Percentiles rank a stretch among this genome's conserved stretches.
These are phyloP conservation scores for Cladobotryum protrusum DNA, from an alignment of 2,329 filamentous ascomycete species.

Conservation along the genomic window DNA sequence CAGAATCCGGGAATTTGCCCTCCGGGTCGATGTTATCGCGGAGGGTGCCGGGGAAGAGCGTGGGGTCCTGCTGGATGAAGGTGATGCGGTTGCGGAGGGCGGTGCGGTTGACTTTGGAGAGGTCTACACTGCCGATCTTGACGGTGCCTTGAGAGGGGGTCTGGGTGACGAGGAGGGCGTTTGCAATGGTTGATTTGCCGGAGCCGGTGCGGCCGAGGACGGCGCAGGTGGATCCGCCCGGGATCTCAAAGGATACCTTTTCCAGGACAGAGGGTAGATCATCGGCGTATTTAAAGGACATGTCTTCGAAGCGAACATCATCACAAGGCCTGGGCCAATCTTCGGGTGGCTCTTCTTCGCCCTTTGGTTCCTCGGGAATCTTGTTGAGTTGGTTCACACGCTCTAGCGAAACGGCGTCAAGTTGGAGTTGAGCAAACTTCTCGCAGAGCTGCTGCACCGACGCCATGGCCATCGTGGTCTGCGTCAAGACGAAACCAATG, in stretches of 20 bases:
- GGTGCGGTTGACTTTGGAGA: slow-evolving; percentile 48
- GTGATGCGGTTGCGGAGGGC: slow-evolving; percentile 51
- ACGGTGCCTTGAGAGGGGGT: slow-evolving; percentile 46
- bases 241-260: slow-evolving; percentile 65
- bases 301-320: slow-evolving; percentile 68
- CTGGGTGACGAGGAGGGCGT: slow-evolving; percentile 52
- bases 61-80: slow-evolving; percentile 59
- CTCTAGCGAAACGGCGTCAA: slow-evolving; percentile 89
- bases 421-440: slow-evolving; percentile 77
- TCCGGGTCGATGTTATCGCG: slow-evolving; percentile 65
- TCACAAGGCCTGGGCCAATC: slow-evolving; percentile 70
- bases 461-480: slow-evolving; percentile 31
- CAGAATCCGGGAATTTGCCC: slow-evolving; percentile 47
- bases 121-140: slow-evolving; percentile 47
- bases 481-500: slow-evolving; percentile 74
- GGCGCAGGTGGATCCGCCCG: slow-evolving; percentile 53
- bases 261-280: slow-evolving; percentile 67
- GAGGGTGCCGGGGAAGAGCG: slow-evolving; percentile 53
- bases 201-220: slow-evolving; percentile 80
- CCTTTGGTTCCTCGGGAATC: slow-evolving; percentile 67
- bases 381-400: slow-evolving; percentile 75
- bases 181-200: slow-evolving; percentile 73
- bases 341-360: slow-evolving; percentile 61
- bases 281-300: slow-evolving; percentile 74
- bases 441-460: slow-evolving; percentile 56